phyloP scores from a whole-genome alignment of 495 filamentous ascomycete species.

The Neurospora africana region DNA sequence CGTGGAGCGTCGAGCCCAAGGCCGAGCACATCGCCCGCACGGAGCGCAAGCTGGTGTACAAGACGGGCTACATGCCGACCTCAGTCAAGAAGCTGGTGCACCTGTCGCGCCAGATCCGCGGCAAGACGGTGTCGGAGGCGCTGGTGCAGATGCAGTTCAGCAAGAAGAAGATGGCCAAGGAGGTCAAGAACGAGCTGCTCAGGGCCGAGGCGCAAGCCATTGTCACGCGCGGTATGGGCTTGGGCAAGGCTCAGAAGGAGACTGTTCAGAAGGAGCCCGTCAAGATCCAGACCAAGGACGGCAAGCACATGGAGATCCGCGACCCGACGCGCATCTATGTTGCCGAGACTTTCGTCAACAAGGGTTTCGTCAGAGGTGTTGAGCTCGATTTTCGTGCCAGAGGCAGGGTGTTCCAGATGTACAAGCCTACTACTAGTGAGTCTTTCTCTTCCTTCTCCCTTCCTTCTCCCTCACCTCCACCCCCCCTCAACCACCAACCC shows the following conservation, averaged over 20 bases:
- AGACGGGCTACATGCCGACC: slow-evolving; percentile 62
- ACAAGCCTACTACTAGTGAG: slow-evolving; percentile 62
- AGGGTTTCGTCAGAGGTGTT: slow-evolving; percentile 45
- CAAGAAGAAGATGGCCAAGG: slow-evolving; percentile 82
- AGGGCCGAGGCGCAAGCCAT: slow-evolving; percentile 68
- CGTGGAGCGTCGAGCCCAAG: slow-evolving; percentile 55
- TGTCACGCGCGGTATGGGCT: slow-evolving; percentile 71
- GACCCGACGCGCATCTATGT: slow-evolving; percentile 76
- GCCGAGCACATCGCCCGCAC: slow-evolving; percentile 54
- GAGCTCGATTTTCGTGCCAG: slow-evolving; percentile 56
- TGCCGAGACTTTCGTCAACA: slow-evolving; percentile 82
- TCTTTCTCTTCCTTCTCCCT: slow-evolving; percentile 7
- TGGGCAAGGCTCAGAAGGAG: slow-evolving; percentile 36
- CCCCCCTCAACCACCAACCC: not conserved
- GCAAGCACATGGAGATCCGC: slow-evolving; percentile 48
- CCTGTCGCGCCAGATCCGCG: slow-evolving; percentile 75
- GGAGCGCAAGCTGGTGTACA: slow-evolving; percentile 57
- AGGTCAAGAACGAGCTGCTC: slow-evolving; percentile 67
- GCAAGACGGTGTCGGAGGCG: slow-evolving; percentile 86
- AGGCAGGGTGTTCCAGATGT: slow-evolving; percentile 50
- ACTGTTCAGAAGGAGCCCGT: slow-evolving; percentile 7
- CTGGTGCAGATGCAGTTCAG: slow-evolving; percentile 91
- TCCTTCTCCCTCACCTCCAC: not conserved
- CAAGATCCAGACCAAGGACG: slow-evolving; percentile 44
- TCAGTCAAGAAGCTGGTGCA: slow-evolving; percentile 78